Evolutionary conservation across 352 stramenopile species (phyloP).

Genomic region (Phytophthora kernoviae): DNA sequence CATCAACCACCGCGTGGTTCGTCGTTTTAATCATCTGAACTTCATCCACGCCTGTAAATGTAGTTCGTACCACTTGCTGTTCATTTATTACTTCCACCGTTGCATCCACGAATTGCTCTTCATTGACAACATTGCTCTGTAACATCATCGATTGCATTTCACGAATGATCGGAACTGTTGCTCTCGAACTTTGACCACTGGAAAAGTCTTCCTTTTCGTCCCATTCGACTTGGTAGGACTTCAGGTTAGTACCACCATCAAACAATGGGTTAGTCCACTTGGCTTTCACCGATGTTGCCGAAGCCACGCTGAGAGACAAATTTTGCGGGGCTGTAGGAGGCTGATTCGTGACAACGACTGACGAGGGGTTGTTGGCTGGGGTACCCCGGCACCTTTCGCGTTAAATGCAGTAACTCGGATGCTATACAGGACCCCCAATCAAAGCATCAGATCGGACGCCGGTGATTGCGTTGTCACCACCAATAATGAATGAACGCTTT

Average conservation of each 20-base stretch:
- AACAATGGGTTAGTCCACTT: slow-evolving; percentile 88
- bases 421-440: slow-evolving; percentile 70
- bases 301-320: slow-evolving; percentile 52
- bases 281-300: slow-evolving; percentile 78
- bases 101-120: slow-evolving; percentile 94
- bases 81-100: slow-evolving; percentile 96
- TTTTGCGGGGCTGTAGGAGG: slow-evolving; percentile 63
- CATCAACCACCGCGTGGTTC: slow-evolving; percentile 75
- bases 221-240: slow-evolving; percentile 80
- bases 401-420: slow-evolving; percentile 84
- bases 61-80: slow-evolving; percentile 93
- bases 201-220: slow-evolving; percentile 81
- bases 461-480: slow-evolving; percentile 92
- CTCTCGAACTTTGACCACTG: slow-evolving; percentile 66
- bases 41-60: slow-evolving; percentile 86
- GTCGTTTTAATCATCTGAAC: slow-evolving; percentile 88
- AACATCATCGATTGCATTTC: slow-evolving; percentile 92
- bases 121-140: slow-evolving; percentile 83
- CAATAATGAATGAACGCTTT: slow-evolving; percentile 84
- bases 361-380: slow-evolving; percentile 47
- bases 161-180: slow-evolving; percentile 86
- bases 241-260: slow-evolving; percentile 90
- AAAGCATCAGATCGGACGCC: slow-evolving; percentile 88
- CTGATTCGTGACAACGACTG: slow-evolving; percentile 62
- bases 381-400: slow-evolving; percentile 59